Evolutionary conservation across 495 filamentous ascomycete species (phyloP).

Genomic region (Lophium mytilinum): DNA sequence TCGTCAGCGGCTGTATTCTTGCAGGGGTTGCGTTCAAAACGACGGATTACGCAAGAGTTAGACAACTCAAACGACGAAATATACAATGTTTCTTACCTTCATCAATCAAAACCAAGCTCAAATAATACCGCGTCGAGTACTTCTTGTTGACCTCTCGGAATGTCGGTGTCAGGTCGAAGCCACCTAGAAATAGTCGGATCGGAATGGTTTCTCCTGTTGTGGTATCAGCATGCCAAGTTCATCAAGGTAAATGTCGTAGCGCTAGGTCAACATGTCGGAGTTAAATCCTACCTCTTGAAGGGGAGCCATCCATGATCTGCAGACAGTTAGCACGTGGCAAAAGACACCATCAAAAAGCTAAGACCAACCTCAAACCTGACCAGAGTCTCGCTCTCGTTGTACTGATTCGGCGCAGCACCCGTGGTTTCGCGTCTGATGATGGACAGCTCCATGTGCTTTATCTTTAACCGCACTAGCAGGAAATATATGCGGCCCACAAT

Average conservation of each 20-base stretch:
- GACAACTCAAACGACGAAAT: neutral
- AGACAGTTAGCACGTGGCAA: neutral
- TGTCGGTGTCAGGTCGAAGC: slow-evolving; percentile 94
- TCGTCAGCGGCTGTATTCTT: neutral
- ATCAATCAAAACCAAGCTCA: slow-evolving; percentile 93
- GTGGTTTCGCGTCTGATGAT: slow-evolving; percentile 97
- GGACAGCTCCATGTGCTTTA: slow-evolving; percentile 99
- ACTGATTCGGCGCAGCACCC: slow-evolving; percentile 98
- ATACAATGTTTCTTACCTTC: slow-evolving; percentile 55
- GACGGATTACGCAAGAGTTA: neutral
- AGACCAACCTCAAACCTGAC: slow-evolving; percentile 82
- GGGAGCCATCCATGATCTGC: slow-evolving; percentile 98
- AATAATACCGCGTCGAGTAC: slow-evolving; percentile 95
- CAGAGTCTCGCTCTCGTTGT: slow-evolving; percentile 98
- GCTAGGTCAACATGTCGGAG: too few relatives aligned
- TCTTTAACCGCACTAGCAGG: slow-evolving; percentile 93
- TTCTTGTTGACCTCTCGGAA: slow-evolving; percentile 99
- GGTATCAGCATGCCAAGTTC: slow-evolving; percentile 27
- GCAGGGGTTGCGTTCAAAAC: neutral
- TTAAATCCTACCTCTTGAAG: slow-evolving; percentile 63
- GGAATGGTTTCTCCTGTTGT: slow-evolving; percentile 85
- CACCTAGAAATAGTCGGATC: slow-evolving; percentile 93
- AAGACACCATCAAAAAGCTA: neutral
- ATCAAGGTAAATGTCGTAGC: too few relatives aligned
- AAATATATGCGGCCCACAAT: slow-evolving; percentile 99